phyloP scores from a whole-genome alignment of 306 rosid species.

The Ammopiptanthus mongolicus region DNA sequence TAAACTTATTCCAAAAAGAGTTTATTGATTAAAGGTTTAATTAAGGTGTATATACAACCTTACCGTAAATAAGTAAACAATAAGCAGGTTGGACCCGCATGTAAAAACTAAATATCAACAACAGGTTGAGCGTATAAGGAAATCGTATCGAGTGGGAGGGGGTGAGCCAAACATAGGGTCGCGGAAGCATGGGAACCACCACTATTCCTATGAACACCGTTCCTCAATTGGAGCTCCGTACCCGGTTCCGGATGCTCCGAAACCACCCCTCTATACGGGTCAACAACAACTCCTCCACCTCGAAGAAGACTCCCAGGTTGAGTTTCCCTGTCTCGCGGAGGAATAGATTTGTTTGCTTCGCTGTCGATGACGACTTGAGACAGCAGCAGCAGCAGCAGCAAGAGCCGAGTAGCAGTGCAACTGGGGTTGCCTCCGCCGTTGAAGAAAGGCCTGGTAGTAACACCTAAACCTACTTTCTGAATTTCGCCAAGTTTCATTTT shows the following conservation, averaged over 20 bases:
- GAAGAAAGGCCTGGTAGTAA: slow-evolving; percentile 63
- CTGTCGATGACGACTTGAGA: slow-evolving; percentile 70
- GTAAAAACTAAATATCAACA: not conserved
- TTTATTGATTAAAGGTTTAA: no score
- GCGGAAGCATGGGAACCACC: slow-evolving; percentile 52
- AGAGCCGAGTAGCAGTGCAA: slow-evolving; percentile 25
- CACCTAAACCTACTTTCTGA: not conserved
- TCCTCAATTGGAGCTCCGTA: slow-evolving; percentile 43
- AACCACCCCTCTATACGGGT: slow-evolving; percentile 31
- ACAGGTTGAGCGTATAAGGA: not conserved
- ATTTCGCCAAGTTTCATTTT: not conserved
- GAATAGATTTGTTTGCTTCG: slow-evolving; percentile 44
- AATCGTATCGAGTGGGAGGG: slow-evolving; percentile 15
- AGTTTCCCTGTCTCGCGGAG: slow-evolving; percentile 18
- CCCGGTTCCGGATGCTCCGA: slow-evolving; percentile 29
- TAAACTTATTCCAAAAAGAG: no score
- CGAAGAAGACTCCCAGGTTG: slow-evolving; percentile 26
- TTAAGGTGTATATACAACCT: no score
- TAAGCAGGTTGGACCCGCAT: no score
- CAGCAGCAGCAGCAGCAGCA: slow-evolving; percentile 29
- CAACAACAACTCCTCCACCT: not conserved
- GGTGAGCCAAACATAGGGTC: slow-evolving; percentile 23
- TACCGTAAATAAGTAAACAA: no score
- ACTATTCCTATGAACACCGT: slow-evolving; percentile 35
- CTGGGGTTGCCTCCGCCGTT: slow-evolving; percentile 48